Conservation (phyloP, 371 early-diverging fungal species). For the Synchytrium microbalum region DNA sequence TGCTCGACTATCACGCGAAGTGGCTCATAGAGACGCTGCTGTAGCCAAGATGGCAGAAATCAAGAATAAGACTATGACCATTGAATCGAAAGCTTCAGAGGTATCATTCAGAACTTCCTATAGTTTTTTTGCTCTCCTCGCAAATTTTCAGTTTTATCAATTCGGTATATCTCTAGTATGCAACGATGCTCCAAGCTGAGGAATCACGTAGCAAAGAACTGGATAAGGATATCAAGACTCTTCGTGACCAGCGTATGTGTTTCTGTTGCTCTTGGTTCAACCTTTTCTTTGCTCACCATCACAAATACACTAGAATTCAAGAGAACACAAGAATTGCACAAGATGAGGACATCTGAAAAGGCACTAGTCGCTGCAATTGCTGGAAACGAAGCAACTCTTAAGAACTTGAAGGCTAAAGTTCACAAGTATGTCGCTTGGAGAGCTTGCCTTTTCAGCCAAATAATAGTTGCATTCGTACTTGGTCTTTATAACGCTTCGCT, state of each 20-base stretch:
- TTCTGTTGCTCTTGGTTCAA: neutral
- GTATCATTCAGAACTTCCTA: slow-evolving; percentile 10
- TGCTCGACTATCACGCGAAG: neutral
- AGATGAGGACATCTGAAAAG: slow-evolving; percentile 39
- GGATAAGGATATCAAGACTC: slow-evolving; percentile 38
- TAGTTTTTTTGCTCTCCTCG: neutral
- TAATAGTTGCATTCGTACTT: neutral
- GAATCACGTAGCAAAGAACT: slow-evolving; percentile 37
- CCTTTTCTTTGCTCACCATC: slow-evolving; percentile 1
- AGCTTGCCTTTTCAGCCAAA: too few species aligned
- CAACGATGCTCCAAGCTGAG: slow-evolving; percentile 37
- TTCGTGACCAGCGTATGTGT: slow-evolving; percentile 39
- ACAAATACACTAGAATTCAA: slow-evolving; percentile 34
- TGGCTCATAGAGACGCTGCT: neutral
- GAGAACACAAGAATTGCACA: slow-evolving; percentile 41
- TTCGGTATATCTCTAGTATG: slow-evolving; percentile 22
- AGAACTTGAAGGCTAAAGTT: slow-evolving; percentile 37
- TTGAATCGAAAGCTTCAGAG: slow-evolving; percentile 39
- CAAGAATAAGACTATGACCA: slow-evolving; percentile 32
- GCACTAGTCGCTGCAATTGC: slow-evolving; percentile 37
- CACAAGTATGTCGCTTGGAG: slow-evolving; percentile 17
- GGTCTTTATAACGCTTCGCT: neutral
- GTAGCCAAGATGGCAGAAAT: slow-evolving; percentile 20
- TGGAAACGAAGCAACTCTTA: slow-evolving; percentile 40
- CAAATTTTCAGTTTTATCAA: neutral